Conservation (phyloP, 1,284 basidiomycete genomes). For the Ceratobasidium sp. region DNA sequence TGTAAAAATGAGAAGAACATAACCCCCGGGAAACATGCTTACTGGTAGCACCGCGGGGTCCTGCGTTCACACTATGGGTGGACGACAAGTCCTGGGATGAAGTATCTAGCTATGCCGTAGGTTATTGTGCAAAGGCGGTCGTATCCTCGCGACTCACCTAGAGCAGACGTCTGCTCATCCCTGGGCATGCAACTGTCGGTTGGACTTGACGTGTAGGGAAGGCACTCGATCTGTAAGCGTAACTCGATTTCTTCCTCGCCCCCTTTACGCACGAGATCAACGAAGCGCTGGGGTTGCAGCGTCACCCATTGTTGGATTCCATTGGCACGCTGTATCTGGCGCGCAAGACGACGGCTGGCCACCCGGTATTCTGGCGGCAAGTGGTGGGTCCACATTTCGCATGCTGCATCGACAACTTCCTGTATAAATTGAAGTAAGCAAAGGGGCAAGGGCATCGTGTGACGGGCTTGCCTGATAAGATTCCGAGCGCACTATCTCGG, state of each 20-base stretch:
- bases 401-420: slow-evolving; percentile 27
- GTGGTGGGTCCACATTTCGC: slow-evolving; percentile 3
- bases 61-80: not conserved
- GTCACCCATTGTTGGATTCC: slow-evolving; percentile 18
- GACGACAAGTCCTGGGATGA: too few species aligned
- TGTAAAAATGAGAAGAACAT: not conserved
- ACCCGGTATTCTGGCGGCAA: slow-evolving; percentile 16
- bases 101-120: not conserved
- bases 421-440: not conserved
- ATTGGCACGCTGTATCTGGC: not conserved
- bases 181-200: not conserved
- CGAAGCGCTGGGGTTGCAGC: slow-evolving; percentile 13
- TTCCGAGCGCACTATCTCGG: slow-evolving; percentile 13
- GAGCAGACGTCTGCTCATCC: not conserved
- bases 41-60: not conserved
- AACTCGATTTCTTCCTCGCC: slow-evolving; percentile 3
- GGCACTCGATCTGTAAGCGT: slow-evolving; percentile 16
- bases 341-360: slow-evolving; percentile 8
- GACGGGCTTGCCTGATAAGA: slow-evolving; percentile 18
- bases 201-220: not conserved
- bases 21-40: not conserved
- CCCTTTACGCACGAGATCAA: not conserved
- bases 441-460: not conserved
- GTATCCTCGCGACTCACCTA: not conserved
- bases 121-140: too few species aligned